These are phyloP conservation scores for Murraya koenigii DNA, from an alignment of 345 rosid genomes.

Conservation along the genomic window DNA sequence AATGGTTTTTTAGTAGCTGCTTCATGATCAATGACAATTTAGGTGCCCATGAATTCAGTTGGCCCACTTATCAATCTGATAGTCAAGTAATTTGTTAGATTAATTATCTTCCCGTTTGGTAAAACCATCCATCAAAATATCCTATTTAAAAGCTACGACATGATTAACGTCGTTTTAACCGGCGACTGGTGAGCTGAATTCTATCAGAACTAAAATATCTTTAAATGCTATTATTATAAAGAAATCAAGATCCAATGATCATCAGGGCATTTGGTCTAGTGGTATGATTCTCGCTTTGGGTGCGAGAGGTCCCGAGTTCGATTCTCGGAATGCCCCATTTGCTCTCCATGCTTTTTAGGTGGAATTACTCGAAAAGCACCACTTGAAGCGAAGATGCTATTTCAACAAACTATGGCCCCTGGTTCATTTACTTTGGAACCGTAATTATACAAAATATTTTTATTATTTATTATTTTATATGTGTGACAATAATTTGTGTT, in stretches of 20 bases:
- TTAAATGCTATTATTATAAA: no score
- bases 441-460: no score
- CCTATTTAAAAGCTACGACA: background rate
- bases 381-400: no score
- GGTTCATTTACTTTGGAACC: no score
- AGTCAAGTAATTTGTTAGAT: slow-evolving; percentile 9
- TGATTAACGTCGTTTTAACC: background rate
- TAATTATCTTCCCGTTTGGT: slow-evolving; percentile 3
- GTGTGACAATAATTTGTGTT: no score
- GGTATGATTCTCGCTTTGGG: slow-evolving; percentile 92
- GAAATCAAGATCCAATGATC: background rate
- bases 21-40: background rate
- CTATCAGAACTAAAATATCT: background rate
- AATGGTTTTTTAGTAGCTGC: background rate
- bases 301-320: slow-evolving; percentile 78
- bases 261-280: slow-evolving; percentile 71
- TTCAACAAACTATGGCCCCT: no score
- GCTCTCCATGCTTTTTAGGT: no score
- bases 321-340: slow-evolving; percentile 66
- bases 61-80: slow-evolving; percentile 11
- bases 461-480: no score
- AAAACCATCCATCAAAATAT: background rate
- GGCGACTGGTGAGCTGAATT: background rate
- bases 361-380: no score
- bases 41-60: slow-evolving; percentile 8